Percentiles rank a stretch among this genome's conserved stretches.
Evolutionary conservation across 2,329 filamentous ascomycete genomes (phyloP).

Genomic region (Microcyclospora pomicola): DNA sequence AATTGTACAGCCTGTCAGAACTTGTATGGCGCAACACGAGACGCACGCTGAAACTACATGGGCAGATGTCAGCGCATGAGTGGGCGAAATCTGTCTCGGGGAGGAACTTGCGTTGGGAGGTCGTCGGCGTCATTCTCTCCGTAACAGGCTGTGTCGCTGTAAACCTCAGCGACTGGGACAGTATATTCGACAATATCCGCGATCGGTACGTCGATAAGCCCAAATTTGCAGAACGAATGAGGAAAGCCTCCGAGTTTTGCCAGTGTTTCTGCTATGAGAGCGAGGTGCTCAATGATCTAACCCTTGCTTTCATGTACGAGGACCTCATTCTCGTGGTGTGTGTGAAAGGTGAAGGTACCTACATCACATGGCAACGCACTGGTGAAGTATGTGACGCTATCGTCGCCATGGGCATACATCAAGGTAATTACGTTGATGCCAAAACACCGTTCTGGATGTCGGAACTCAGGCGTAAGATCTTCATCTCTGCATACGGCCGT

Average conservation of each 20-base stretch:
- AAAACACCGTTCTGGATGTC: conserved; percentile 22
- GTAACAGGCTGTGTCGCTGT: conserved; percentile 25
- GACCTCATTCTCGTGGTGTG: conserved; percentile 20
- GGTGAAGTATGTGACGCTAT: conserved; percentile 23
- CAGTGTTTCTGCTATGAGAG: conserved; percentile 23
- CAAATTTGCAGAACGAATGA: conserved; percentile 34
- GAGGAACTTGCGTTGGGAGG: conserved; percentile 29
- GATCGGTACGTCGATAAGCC: conserved; percentile 37
- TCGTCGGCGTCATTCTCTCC: conserved; percentile 27
- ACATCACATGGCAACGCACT: conserved; percentile 21
- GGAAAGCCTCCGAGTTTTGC: conserved; percentile 20
- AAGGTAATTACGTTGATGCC: conserved; percentile 18
- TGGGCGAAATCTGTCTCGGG: conserved; percentile 28
- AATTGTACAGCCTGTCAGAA: conserved; percentile 26
- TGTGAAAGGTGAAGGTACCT: conserved; percentile 19
- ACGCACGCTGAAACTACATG: conserved; percentile 23
- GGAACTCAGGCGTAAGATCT: conserved; percentile 21
- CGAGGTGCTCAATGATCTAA: conserved; percentile 22
- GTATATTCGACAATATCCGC: conserved; percentile 24
- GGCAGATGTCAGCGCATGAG: conserved; percentile 25
- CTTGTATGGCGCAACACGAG: conserved; percentile 30
- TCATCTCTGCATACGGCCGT: conserved; percentile 20
- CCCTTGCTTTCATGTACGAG: conserved; percentile 21
- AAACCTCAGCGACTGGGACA: conserved; percentile 22
- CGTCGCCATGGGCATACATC: conserved; percentile 22